Evolutionary conservation across 2,329 filamentous ascomycete genomes (phyloP).

Genomic region (Pleoardoris graminearum): DNA sequence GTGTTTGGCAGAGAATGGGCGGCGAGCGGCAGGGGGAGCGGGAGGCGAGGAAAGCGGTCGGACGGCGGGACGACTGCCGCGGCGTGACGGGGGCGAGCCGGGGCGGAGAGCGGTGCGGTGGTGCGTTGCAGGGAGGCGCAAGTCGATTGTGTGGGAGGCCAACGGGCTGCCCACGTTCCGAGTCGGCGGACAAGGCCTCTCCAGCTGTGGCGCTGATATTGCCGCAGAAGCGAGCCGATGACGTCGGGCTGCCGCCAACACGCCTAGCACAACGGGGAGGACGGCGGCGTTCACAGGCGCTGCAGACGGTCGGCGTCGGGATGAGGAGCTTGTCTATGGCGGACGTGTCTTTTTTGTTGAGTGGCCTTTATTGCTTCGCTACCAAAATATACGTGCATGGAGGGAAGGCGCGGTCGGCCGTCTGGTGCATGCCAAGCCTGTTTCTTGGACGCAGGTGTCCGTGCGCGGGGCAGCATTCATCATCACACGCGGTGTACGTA

Average conservation of each 20-base stretch:
- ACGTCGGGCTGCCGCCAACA: conserved; percentile 9
- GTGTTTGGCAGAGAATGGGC: conserved; percentile 41
- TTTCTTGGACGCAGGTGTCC: conserved; percentile 15
- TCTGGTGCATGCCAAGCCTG: conserved; percentile 5
- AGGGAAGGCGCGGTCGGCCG: conserved; percentile 4
- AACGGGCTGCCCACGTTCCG: conserved; percentile 34
- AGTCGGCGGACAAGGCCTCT: conserved; percentile 10
- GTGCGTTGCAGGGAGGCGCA: conserved; percentile 18
- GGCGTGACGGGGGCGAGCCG: conserved; percentile 20
- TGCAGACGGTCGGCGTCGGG: neutral
- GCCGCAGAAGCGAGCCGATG: conserved; percentile 16
- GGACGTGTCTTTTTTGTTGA: neutral
- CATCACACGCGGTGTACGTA: no score
- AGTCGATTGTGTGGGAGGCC: conserved; percentile 20
- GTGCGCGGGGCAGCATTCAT: no score
- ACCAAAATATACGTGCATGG: neutral
- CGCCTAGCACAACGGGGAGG: neutral
- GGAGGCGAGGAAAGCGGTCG: conserved; percentile 27
- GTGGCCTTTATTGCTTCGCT: neutral
- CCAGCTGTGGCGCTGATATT: conserved; percentile 10
- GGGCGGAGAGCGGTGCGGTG: conserved; percentile 14
- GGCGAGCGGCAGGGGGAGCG: neutral
- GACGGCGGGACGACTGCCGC: conserved; percentile 25
- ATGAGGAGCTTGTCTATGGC: neutral
- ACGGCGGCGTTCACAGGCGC: neutral